phyloP scores from a whole-genome alignment of 1,284 basidiomycete genomes.

The Ganoderma leucocontextum region DNA sequence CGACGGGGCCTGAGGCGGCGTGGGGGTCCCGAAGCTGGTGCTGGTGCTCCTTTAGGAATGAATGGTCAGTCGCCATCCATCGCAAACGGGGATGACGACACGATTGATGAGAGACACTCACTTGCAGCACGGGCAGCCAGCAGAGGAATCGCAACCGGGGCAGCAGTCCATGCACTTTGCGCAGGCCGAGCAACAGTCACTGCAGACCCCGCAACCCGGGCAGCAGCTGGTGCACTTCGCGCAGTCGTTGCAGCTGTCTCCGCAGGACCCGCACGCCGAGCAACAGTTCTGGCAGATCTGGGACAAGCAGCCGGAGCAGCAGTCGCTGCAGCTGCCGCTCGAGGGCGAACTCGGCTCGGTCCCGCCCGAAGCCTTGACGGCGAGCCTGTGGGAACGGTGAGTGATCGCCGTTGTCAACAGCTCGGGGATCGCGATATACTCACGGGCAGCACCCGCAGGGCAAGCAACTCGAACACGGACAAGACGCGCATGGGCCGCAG shows the following conservation, averaged over 20 bases:
- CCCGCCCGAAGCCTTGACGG: neutral
- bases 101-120: neutral
- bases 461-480: too few species aligned
- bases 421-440: neutral
- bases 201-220: slow-evolving; percentile 1
- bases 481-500: neutral
- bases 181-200: neutral
- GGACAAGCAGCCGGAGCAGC: neutral
- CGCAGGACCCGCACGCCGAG: neutral
- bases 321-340: neutral
- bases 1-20: neutral
- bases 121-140: slow-evolving; percentile 1
- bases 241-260: neutral
- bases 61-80: neutral
- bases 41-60: neutral
- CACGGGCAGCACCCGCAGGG: neutral
- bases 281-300: neutral
- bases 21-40: neutral
- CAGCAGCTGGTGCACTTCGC: slow-evolving; percentile 2
- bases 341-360: neutral
- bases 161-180: neutral
- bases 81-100: neutral
- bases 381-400: neutral
- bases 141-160: neutral
- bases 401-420: neutral